A percentile compares a stretch with the other conserved stretches of the same genome.
These are phyloP conservation scores for Didymella keratinophila DNA, from an alignment of 2,329 filamentous ascomycete species.

Conservation along the genomic window DNA sequence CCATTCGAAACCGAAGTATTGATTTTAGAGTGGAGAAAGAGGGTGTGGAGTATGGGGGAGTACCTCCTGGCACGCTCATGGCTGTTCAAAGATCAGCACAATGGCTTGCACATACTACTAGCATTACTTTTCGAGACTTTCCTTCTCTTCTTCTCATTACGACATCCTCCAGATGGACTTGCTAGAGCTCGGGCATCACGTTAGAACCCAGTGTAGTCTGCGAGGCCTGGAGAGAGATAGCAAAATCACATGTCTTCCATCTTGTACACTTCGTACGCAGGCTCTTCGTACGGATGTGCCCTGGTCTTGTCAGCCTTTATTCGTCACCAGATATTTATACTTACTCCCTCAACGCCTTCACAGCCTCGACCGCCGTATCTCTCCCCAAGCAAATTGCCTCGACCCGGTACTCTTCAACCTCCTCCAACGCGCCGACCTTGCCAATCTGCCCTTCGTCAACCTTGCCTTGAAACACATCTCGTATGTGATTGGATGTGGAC, in stretches of 20 bases:
- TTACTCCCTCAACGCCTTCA: constrained; percentile 70
- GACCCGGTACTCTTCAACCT: constrained; percentile 67
- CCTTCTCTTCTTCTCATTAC: not conserved
- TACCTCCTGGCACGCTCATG: not conserved
- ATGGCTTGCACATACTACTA: not conserved
- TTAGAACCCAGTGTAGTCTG: not conserved
- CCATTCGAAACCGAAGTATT: not conserved
- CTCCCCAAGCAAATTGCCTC: constrained; percentile 69
- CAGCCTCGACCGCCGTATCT: constrained; percentile 64
- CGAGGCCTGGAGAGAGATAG: not conserved
- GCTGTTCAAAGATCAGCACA: not conserved
- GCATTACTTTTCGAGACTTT: not conserved
- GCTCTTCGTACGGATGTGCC: constrained; percentile 57
- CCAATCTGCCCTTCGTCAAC: constrained; percentile 58
- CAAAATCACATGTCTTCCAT: constrained; percentile 52
- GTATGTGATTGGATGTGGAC: not conserved
- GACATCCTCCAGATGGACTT: not conserved
- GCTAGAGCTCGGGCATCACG: not conserved
- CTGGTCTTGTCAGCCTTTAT: constrained; percentile 33
- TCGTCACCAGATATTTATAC: constrained; percentile 7
- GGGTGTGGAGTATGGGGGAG: not conserved
- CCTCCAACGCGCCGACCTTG: constrained; percentile 63
- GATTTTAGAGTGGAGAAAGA: not conserved
- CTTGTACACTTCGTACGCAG: constrained; percentile 57
- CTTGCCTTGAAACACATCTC: not conserved